Evolutionary conservation across 768 basidiomycete genomes (phyloP).

Genomic region (Xanthoconium purpureum): DNA sequence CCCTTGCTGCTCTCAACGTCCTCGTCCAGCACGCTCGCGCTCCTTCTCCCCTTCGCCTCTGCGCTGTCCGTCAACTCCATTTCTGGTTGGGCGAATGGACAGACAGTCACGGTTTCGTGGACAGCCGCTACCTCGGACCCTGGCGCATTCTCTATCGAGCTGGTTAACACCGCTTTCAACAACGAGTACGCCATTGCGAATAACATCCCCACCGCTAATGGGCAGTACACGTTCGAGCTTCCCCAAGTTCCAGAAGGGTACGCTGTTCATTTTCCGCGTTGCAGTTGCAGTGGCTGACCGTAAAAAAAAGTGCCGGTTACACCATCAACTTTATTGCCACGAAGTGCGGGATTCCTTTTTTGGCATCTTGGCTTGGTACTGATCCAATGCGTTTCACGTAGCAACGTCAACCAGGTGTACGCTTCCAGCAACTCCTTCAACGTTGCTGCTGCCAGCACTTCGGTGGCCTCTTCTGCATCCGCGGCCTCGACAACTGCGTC

Average conservation of each 20-base stretch:
- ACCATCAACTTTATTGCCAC: slow-evolving; percentile 44
- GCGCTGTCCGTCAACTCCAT: slow-evolving; percentile 46
- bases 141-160: slow-evolving; percentile 40
- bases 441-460: slow-evolving; percentile 29
- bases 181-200: slow-evolving; percentile 52
- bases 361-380: background rate
- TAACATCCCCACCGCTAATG: slow-evolving; percentile 36
- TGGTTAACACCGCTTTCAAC: slow-evolving; percentile 51
- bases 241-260: slow-evolving; percentile 50
- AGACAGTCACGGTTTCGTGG: slow-evolving; percentile 47
- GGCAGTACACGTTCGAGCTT: slow-evolving; percentile 33
- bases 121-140: slow-evolving; percentile 41
- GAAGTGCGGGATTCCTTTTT: slow-evolving; percentile 27
- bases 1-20: background rate
- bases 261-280: background rate
- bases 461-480: slow-evolving; percentile 11
- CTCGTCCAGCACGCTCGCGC: slow-evolving; percentile 38
- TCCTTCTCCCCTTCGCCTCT: slow-evolving; percentile 43
- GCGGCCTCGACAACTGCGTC: slow-evolving; percentile 1
- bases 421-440: slow-evolving; percentile 40
- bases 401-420: slow-evolving; percentile 46
- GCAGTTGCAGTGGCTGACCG: background rate
- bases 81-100: slow-evolving; percentile 31
- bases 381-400: slow-evolving; percentile 2
- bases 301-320: slow-evolving; percentile 43